Evolutionary conservation across 495 filamentous ascomycete species (phyloP).

Genomic region (Penicillium coprophilum): DNA sequence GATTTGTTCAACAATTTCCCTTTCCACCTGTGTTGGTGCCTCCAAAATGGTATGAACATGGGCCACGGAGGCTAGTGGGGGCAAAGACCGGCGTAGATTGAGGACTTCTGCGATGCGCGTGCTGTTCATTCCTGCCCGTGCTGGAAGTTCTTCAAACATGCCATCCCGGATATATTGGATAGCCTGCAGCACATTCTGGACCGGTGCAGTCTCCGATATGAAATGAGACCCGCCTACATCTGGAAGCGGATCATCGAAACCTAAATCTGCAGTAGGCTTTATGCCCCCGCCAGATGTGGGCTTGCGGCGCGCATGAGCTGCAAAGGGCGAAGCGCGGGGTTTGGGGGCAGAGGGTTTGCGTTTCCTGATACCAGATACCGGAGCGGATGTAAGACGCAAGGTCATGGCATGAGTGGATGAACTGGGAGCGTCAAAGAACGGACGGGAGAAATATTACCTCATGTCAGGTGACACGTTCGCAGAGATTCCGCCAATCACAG

Average conservation of each 20-base stretch:
- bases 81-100: constrained; percentile 63
- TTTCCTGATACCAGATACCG: constrained; percentile 47
- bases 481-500: constrained; percentile 24
- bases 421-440: neutral
- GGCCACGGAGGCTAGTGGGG: constrained; percentile 66
- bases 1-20: constrained; percentile 67
- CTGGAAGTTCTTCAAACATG: constrained; percentile 71
- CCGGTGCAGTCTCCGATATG: constrained; percentile 48
- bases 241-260: constrained; percentile 45
- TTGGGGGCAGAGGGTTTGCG: constrained; percentile 26
- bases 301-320: constrained; percentile 58
- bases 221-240: constrained; percentile 40
- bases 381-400: constrained; percentile 47
- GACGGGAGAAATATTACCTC: constrained; percentile 16
- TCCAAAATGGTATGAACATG: constrained; percentile 68
- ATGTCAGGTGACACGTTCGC: constrained; percentile 16
- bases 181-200: constrained; percentile 63
- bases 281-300: constrained; percentile 38
- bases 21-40: constrained; percentile 68
- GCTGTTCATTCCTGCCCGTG: constrained; percentile 70
- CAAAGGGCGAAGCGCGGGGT: constrained; percentile 48
- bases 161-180: constrained; percentile 57
- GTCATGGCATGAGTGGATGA: constrained; percentile 35
- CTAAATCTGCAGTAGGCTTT: constrained; percentile 42
- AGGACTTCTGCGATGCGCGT: constrained; percentile 68